Percentiles rank a stretch among this genome's conserved stretches.
phyloP scores from a whole-genome alignment of 1,284 basidiomycete genomes.

The Prillingera fragicola region DNA sequence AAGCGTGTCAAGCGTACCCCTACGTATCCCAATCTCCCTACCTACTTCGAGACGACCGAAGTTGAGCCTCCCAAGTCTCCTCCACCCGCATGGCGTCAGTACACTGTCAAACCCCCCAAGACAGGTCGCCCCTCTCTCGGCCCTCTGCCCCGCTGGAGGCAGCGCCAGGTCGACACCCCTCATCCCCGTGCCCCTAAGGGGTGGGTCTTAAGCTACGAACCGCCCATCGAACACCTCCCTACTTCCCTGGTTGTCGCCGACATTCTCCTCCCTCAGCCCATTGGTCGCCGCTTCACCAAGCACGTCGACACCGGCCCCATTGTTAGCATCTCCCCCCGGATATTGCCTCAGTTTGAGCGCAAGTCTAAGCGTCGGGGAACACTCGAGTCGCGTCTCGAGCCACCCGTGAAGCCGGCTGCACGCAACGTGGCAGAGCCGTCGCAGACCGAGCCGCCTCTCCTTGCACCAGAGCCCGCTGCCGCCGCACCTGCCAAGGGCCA shows the following conservation, averaged over 20 bases:
- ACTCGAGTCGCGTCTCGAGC: not conserved
- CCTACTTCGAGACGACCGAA: constrained; percentile 41
- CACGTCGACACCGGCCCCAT: constrained; percentile 24
- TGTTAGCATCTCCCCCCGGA: constrained; percentile 35
- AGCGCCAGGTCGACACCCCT: constrained; percentile 15
- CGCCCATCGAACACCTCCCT: constrained; percentile 62
- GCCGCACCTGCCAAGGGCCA: not conserved
- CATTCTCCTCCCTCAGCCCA: constrained; percentile 54
- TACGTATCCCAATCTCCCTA: constrained; percentile 3
- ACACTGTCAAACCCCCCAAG: constrained; percentile 59
- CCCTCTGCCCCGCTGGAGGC: constrained; percentile 20
- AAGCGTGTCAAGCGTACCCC: not conserved
- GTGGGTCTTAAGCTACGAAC: constrained; percentile 69
- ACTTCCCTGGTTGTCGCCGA: constrained; percentile 62
- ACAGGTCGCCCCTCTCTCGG: constrained; percentile 22
- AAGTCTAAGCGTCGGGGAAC: constrained; percentile 27
- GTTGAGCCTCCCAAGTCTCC: constrained; percentile 43
- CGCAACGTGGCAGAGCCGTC: constrained; percentile 1
- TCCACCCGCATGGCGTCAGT: constrained; percentile 54
- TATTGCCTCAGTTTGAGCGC: constrained; percentile 28
- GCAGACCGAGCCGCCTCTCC: not conserved
- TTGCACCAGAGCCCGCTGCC: not conserved
- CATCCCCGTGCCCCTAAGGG: constrained; percentile 50
- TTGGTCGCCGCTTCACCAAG: constrained; percentile 27
- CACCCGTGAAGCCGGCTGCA: not conserved